Percentiles rank a stretch among this genome's conserved stretches.
phyloP scores from a whole-genome alignment of 352 stramenopile species.

The Phytophthora ohioensis region DNA sequence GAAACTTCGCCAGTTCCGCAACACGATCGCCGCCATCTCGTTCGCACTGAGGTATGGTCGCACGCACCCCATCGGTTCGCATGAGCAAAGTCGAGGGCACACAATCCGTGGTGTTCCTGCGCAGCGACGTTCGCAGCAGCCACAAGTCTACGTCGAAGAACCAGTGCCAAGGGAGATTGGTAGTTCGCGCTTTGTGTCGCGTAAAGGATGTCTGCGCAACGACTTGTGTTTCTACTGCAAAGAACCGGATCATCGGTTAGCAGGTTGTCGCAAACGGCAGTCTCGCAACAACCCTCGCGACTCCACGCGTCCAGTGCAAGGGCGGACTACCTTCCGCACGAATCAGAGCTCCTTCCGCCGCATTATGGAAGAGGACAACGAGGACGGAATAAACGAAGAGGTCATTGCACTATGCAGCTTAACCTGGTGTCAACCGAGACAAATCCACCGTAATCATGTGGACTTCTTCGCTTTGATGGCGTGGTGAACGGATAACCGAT shows the following conservation, averaged over 20 bases:
- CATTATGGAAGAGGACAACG: neutral
- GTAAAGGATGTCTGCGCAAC: neutral
- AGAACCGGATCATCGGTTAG: conserved; percentile 1
- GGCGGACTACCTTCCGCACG: neutral
- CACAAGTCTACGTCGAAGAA: neutral
- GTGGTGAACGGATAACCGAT: conserved; percentile 5
- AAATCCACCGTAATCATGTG: too few relatives aligned
- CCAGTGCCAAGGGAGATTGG: conserved; percentile 9
- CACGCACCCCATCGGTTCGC: neutral
- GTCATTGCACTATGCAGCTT: too few relatives aligned
- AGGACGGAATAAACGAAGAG: neutral
- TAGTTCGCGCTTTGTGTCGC: neutral
- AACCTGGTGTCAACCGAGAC: too few relatives aligned
- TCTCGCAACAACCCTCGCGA: neutral
- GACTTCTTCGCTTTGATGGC: conserved; percentile 4
- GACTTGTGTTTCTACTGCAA: conserved; percentile 18
- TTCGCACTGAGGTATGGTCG: conserved; percentile 21
- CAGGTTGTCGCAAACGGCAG: neutral
- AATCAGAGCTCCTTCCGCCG: neutral
- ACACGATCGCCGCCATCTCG: conserved; percentile 4
- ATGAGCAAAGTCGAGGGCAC: too few relatives aligned
- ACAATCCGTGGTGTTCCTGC: too few relatives aligned
- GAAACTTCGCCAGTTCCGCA: conserved; percentile 19
- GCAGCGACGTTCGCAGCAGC: neutral
- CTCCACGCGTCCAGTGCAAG: neutral